These are phyloP conservation scores for Malassezia yamatoensis DNA, from an alignment of 1,284 basidiomycete species.

Conservation along the genomic window DNA sequence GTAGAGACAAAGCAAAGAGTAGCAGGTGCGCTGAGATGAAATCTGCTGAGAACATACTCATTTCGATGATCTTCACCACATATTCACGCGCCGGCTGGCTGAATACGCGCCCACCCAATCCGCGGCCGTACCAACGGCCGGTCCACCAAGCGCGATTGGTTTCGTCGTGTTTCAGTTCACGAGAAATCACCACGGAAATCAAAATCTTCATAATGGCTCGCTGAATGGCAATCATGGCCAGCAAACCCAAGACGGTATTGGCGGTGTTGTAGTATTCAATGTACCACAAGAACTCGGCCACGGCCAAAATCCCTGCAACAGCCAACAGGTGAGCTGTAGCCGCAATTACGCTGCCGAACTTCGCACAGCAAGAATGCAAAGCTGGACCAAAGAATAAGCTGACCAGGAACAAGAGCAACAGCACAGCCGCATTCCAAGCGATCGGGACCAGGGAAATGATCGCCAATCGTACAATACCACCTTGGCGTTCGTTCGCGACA, in stretches of 20 bases:
- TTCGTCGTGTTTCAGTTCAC: constrained; percentile 48
- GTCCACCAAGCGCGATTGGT: constrained; percentile 49
- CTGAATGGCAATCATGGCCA: constrained; percentile 48
- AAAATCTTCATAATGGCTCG: constrained; percentile 48
- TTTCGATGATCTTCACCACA: constrained; percentile 48
- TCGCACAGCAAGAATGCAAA: constrained; percentile 58
- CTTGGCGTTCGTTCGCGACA: constrained; percentile 47
- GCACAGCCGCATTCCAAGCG: constrained; percentile 82
- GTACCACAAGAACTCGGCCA: constrained; percentile 62
- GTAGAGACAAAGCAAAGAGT: constrained; percentile 52
- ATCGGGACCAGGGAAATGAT: constrained; percentile 88
- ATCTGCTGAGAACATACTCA: constrained; percentile 44
- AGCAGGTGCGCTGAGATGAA: constrained; percentile 41
- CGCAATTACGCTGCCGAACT: constrained; percentile 47
- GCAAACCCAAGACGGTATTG: constrained; percentile 60
- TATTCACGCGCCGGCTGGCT: constrained; percentile 47
- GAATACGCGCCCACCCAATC: constrained; percentile 45
- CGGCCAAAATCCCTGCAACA: constrained; percentile 40
- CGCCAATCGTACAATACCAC: constrained; percentile 80
- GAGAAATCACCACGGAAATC: constrained; percentile 42
- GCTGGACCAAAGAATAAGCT: constrained; percentile 87
- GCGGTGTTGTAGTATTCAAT: constrained; percentile 82
- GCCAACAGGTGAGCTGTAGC: constrained; percentile 43
- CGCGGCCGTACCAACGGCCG: constrained; percentile 47
- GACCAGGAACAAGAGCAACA: constrained; percentile 74